phyloP scores from a whole-genome alignment of 306 rosid genomes.

The Medicago arabica region DNA sequence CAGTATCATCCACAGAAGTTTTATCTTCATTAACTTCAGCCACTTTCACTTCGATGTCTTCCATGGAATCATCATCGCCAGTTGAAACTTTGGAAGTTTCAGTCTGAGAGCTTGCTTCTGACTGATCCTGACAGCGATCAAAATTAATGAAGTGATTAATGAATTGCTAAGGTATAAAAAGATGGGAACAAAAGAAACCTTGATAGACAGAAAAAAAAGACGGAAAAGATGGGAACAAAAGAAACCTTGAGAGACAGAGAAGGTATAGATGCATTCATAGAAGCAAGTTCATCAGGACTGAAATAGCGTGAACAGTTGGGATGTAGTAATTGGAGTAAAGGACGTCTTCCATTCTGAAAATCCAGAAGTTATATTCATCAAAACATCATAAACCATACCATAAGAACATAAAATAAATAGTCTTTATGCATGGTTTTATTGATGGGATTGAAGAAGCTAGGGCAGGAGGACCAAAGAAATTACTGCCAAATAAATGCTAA shows the following conservation, averaged over 20 bases:
- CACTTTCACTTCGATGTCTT: slow-evolving; percentile 44
- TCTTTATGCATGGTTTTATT: slow-evolving; percentile 3
- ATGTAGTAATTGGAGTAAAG: slow-evolving; percentile 74
- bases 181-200: slow-evolving; percentile 54
- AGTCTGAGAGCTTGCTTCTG: slow-evolving; percentile 49
- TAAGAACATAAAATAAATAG: slow-evolving; percentile 28
- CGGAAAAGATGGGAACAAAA: slow-evolving; percentile 25
- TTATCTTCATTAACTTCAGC: slow-evolving; percentile 49
- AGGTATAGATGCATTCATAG: slow-evolving; percentile 72
- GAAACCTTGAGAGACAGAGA: slow-evolving; percentile 77
- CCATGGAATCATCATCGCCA: slow-evolving; percentile 53
- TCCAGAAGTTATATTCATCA: slow-evolving; percentile 31
- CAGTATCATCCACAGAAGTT: slow-evolving; percentile 49
- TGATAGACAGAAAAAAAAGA: slow-evolving; percentile 57
- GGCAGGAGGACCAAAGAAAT: background rate
- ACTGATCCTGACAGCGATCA: slow-evolving; percentile 52
- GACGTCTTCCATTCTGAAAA: slow-evolving; percentile 84
- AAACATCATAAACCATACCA: slow-evolving; percentile 2
- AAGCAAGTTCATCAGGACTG: slow-evolving; percentile 78
- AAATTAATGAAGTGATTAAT: slow-evolving; percentile 33
- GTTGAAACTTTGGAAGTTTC: slow-evolving; percentile 50
- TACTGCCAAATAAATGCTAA: slow-evolving; percentile 22
- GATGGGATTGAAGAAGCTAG: slow-evolving; percentile 25
- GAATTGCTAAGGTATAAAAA: slow-evolving; percentile 20
- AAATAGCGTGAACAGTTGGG: slow-evolving; percentile 87